Conservation (phyloP, 164 flowering plant genomes). For the Magnolia sinica region DNA sequence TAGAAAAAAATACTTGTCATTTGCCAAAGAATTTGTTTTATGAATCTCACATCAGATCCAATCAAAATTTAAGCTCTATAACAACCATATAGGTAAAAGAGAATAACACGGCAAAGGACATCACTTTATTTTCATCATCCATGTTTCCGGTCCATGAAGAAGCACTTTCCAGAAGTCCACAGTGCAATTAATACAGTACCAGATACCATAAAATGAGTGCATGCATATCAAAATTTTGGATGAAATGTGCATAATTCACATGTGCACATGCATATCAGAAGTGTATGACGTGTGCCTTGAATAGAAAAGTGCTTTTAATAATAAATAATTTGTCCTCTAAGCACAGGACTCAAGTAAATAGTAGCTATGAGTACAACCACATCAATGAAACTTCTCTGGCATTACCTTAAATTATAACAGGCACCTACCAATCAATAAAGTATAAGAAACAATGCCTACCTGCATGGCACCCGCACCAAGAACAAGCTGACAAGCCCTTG, state of each 20-base stretch:
- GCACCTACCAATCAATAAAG: background rate
- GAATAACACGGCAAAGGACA: too few species aligned
- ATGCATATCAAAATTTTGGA: background rate
- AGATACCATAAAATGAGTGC: background rate
- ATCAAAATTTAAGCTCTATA: background rate
- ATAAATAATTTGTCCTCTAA: background rate
- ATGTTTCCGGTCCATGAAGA: background rate
- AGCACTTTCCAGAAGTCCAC: background rate
- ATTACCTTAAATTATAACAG: too few species aligned
- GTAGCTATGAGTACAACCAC: too few species aligned
- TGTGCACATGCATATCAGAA: background rate
- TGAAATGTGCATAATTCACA: too few species aligned
- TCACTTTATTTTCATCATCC: background rate
- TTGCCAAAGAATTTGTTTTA: background rate
- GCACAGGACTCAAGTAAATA: too few species aligned
- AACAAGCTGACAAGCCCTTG: conserved; percentile 90
- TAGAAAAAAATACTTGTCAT: background rate
- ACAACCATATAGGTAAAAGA: background rate
- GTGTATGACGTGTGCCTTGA: too few species aligned
- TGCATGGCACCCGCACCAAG: conserved; percentile 99
- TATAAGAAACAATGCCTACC: conserved; percentile 31
- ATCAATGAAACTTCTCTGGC: too few species aligned
- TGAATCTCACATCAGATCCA: background rate
- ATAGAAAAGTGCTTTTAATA: background rate
- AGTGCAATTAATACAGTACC: background rate